Percentiles rank a stretch among this genome's conserved stretches.
Evolutionary conservation across 495 filamentous ascomycete species (phyloP).

Genomic region (Hyaloscypha bicolor): DNA sequence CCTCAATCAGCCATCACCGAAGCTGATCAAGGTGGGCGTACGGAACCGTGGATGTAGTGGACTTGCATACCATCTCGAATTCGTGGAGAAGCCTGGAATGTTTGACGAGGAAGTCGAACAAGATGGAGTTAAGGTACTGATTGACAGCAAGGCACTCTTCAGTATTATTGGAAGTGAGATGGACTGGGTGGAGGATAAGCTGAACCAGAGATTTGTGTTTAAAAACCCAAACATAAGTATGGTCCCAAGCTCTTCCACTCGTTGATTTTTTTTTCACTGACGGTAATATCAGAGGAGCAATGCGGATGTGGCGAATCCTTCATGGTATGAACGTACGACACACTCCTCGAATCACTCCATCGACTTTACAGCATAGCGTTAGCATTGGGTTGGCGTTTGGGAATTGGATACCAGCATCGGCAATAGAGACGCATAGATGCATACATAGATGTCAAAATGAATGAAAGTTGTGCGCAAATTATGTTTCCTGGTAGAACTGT

Average conservation of each 20-base stretch:
- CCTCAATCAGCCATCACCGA: conserved; percentile 80
- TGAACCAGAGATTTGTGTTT: conserved; percentile 89
- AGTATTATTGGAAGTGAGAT: conserved; percentile 99
- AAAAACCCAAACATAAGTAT: conserved; percentile 97
- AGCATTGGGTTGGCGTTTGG: conserved; percentile 30
- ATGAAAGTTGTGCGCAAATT: neutral
- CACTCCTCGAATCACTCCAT: conserved; percentile 3
- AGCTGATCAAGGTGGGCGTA: conserved; percentile 91
- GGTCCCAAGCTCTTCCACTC: conserved; percentile 34
- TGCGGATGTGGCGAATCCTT: conserved; percentile 98
- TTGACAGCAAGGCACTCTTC: conserved; percentile 95
- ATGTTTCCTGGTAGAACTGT: neutral
- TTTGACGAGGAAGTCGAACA: conserved; percentile 96
- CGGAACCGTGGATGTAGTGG: conserved; percentile 96
- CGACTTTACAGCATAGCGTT: conserved; percentile 26
- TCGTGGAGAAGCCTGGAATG: conserved; percentile 82
- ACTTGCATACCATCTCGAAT: conserved; percentile 92
- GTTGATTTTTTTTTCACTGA: conserved; percentile 38
- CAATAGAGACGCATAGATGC: conserved; percentile 28
- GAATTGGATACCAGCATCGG: conserved; percentile 30
- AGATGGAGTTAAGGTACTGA: conserved; percentile 92
- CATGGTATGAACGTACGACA: conserved; percentile 62
- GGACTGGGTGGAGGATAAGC: conserved; percentile 97
- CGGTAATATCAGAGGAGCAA: conserved; percentile 72
- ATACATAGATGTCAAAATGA: conserved; percentile 10